These are phyloP conservation scores for Penicillium capsulatum DNA, from an alignment of 2,329 filamentous ascomycete genomes.

Conservation along the genomic window DNA sequence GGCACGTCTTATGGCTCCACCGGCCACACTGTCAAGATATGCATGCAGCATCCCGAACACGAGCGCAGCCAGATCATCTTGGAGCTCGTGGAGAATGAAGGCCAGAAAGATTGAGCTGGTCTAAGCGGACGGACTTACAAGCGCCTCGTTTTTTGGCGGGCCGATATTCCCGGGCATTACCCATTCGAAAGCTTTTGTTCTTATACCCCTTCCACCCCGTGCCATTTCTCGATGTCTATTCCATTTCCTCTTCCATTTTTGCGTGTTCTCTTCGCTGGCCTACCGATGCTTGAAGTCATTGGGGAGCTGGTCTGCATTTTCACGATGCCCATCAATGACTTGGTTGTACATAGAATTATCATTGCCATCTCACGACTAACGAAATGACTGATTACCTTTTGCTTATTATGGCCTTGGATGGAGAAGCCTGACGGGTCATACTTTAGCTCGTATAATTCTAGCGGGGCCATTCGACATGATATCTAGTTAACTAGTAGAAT, in stretches of 20 bases:
- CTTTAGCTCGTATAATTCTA: too few relatives aligned
- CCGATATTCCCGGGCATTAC: too few relatives aligned
- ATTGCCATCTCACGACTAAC: conserved; percentile 20
- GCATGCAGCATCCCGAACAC: conserved; percentile 88
- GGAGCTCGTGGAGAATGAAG: conserved; percentile 89
- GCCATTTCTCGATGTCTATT: background rate
- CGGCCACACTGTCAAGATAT: conserved; percentile 76
- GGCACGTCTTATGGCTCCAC: conserved; percentile 39
- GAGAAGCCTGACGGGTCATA: too few relatives aligned
- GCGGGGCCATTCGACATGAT: too few relatives aligned
- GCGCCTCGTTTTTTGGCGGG: too few relatives aligned
- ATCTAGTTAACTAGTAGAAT: too few relatives aligned
- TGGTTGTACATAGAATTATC: conserved; percentile 23
- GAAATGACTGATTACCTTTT: background rate
- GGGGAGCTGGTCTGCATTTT: background rate
- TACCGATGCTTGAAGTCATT: too few relatives aligned
- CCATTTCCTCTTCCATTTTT: background rate
- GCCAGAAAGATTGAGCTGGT: conserved; percentile 54
- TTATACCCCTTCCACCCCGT: too few relatives aligned
- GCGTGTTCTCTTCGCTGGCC: too few relatives aligned
- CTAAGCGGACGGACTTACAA: background rate
- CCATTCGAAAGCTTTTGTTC: too few relatives aligned
- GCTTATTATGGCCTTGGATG: too few relatives aligned
- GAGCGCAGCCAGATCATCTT: conserved; percentile 81
- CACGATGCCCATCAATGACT: conserved; percentile 7